phyloP scores from a whole-genome alignment of 2,329 filamentous ascomycete species.

The Juglanconis juglandina region DNA sequence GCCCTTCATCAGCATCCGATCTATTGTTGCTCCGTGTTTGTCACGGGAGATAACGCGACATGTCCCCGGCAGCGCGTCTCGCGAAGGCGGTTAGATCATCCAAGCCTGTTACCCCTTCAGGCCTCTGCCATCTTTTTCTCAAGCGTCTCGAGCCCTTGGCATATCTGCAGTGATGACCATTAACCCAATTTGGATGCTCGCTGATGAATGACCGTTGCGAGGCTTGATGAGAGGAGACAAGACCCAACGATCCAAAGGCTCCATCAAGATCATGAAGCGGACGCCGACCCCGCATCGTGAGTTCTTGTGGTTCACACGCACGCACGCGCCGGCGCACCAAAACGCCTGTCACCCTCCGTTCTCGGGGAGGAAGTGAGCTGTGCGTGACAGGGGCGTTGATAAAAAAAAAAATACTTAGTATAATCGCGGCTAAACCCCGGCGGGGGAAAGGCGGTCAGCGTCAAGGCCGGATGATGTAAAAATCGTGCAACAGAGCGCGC shows the following conservation, averaged over 20 bases:
- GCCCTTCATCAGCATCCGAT: no score
- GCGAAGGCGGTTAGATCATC: neutral
- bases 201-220: no score
- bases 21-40: no score
- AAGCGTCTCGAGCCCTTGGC: neutral
- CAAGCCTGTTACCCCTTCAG: no score
- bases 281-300: no score
- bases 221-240: no score
- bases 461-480: slow-evolving; percentile 17
- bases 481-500: slow-evolving; percentile 8
- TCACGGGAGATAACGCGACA: no score
- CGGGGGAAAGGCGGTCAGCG: slow-evolving; percentile 18
- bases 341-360: neutral
- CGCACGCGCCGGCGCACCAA: neutral
- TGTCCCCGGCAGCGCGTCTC: no score
- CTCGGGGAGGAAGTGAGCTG: neutral
- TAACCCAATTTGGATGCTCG: neutral
- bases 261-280: no score
- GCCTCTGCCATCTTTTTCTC: no score
- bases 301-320: neutral
- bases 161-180: neutral
- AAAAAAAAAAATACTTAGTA: neutral
- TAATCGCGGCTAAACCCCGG: slow-evolving; percentile 13
- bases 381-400: neutral
- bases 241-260: no score